Evolutionary conservation across 345 rosid species (phyloP).

Genomic region (Eutrema heterophyllum): DNA sequence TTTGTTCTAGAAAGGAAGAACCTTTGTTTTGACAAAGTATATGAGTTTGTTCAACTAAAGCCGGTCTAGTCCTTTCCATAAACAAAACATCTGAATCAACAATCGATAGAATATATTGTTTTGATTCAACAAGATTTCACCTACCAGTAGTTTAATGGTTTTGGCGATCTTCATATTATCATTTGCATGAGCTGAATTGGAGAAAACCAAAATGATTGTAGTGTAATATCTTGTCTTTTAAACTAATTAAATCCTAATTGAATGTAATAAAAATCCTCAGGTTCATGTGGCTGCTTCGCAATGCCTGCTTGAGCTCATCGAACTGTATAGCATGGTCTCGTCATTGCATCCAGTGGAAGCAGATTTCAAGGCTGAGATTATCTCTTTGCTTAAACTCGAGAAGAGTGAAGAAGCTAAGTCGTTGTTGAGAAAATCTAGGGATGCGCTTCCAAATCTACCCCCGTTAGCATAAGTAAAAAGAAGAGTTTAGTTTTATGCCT

Average conservation of each 20-base stretch:
- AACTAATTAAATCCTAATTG: neutral
- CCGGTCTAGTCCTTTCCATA: no score
- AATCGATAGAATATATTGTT: neutral
- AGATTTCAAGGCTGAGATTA: conserved; percentile 48
- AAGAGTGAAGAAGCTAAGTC: conserved; percentile 79
- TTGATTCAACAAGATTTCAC: no score
- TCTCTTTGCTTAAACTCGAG: conserved; percentile 56
- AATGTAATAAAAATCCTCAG: conserved; percentile 29
- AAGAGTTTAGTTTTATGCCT: neutral
- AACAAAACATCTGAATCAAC: neutral
- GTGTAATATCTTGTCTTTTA: neutral
- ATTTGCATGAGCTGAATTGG: neutral
- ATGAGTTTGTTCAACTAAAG: no score
- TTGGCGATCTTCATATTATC: no score
- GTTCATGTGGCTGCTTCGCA: conserved; percentile 80
- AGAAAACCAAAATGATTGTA: neutral
- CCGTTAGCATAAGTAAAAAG: neutral
- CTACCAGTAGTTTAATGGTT: neutral
- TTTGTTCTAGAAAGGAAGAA: neutral
- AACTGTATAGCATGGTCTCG: conserved; percentile 38
- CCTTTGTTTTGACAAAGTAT: neutral
- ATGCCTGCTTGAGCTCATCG: conserved; percentile 57
- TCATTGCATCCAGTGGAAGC: conserved; percentile 25
- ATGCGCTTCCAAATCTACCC: conserved; percentile 38
- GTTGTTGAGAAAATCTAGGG: conserved; percentile 53